phyloP scores from a whole-genome alignment of 2,329 filamentous ascomycete genomes.

The Tolypocladium guangdongense region DNA sequence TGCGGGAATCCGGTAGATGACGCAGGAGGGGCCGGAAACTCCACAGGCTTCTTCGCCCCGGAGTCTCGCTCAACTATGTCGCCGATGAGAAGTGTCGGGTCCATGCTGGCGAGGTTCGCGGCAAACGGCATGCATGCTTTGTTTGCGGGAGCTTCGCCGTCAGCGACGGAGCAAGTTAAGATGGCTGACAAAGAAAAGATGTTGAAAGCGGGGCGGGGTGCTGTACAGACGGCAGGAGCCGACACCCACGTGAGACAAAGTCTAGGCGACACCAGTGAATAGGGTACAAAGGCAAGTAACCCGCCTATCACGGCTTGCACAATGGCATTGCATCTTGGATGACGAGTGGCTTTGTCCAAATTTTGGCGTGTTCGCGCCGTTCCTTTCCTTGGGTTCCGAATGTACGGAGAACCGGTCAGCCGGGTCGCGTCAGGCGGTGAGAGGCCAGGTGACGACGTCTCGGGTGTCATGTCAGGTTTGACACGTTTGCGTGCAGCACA shows the following conservation, averaged over 20 bases:
- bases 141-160: neutral
- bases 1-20: slow-evolving; percentile 69
- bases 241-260: slow-evolving; percentile 3
- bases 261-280: no score
- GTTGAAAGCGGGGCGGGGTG: slow-evolving; percentile 1
- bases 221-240: neutral
- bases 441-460: neutral
- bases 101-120: slow-evolving; percentile 14
- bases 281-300: no score
- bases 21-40: slow-evolving; percentile 34
- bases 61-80: slow-evolving; percentile 72
- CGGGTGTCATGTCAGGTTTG: neutral
- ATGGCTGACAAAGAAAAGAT: slow-evolving; percentile 1
- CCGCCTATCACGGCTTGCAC: no score
- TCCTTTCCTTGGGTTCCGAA: neutral
- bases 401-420: neutral
- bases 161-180: neutral
- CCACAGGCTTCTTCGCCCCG: slow-evolving; percentile 47
- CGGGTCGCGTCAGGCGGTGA: neutral
- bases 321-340: no score
- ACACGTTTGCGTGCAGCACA: neutral
- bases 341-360: no score
- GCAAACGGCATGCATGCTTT: neutral
- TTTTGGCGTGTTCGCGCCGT: neutral
- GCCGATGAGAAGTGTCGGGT: slow-evolving; percentile 47